Base-by-base conservation (phyloP, 441 rosid genomes). In the Arabidopsis lyrata region DNA sequence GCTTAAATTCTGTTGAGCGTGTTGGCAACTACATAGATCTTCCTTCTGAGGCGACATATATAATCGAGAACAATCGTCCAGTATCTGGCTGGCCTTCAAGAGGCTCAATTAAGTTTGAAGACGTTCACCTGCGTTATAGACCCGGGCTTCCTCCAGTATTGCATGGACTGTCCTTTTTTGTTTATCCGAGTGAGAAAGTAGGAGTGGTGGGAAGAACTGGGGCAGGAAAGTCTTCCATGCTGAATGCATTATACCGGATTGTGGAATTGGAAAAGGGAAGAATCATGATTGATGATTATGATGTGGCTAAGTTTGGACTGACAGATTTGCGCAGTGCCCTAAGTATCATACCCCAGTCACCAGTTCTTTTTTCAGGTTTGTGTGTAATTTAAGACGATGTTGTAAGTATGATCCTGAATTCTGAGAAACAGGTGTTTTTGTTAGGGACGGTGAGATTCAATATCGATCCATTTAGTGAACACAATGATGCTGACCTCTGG, bases 141-240 rank as follows among this genome's bases (percentile, higher is more conserved):
- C 88, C 95, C 0, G 97, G 91, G 82, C 99, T 92, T 87, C 95
- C 99, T 79, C 95, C 92, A 0, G 98, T 92, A 29, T 77, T 94
- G 77, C 95, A 89, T 80, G 98, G 97, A 27, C 75, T 96, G 55
- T 81, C 98, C 34, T 89, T 90, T 49, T 13, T 74, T 44, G 86
- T 88, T 74, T 86, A 87, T 65, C 94, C 97, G 0, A 78, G 86
- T 72, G 98, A 92, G 81, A 96, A 90, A 84, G 74, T 92, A 34
- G 99, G 99, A 68, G 86, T 96, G 53, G 99, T 86, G 68, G 98
- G 99, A 76, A 90, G 99, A 87, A 96, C 99, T 12, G 99, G 99
- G 52, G 97, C 98, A 0, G 99, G 99, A 59, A 96, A 96, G 80
- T 92, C 98, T 64, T 94, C 98, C 75, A 84, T 96, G 94, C 79